Conservation (phyloP, 1,284 basidiomycete genomes). For the Malassezia equina region DNA sequence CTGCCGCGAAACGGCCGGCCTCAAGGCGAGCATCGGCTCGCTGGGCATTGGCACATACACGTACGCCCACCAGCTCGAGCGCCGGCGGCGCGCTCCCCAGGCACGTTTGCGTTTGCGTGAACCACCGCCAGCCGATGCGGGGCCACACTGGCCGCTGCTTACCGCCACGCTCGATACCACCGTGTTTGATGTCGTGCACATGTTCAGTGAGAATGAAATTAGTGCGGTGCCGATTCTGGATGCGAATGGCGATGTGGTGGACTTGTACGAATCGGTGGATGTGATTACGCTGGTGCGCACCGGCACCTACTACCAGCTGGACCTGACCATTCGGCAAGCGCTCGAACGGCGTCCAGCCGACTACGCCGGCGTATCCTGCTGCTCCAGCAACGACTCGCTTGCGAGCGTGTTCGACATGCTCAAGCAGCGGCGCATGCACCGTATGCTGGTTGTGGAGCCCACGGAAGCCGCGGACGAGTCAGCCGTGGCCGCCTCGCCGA, state of each 20-base stretch:
- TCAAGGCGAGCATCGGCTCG: conserved; percentile 66
- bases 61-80: conserved; percentile 10
- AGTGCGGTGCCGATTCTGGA: conserved; percentile 95
- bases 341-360: conserved; percentile 75
- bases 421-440: conserved; percentile 83
- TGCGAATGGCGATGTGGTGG: conserved; percentile 82
- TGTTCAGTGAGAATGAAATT: conserved; percentile 91
- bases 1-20: conserved; percentile 41
- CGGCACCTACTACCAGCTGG: conserved; percentile 84
- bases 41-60: conserved; percentile 92
- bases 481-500: not conserved
- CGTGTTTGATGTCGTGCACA: conserved; percentile 95
- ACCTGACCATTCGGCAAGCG: conserved; percentile 88
- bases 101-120: conserved; percentile 2
- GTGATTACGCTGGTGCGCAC: conserved; percentile 76
- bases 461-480: conserved; percentile 1
- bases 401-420: conserved; percentile 83
- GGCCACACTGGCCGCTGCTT: conserved; percentile 74
- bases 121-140: conserved; percentile 11
- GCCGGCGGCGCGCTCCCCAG: conserved; percentile 1
- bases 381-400: conserved; percentile 84
- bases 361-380: conserved; percentile 91
- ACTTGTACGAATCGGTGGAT: conserved; percentile 97
- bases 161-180: conserved; percentile 84
- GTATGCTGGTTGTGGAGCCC: conserved; percentile 53